These are phyloP conservation scores for Trypanosoma conorhini DNA, from an alignment of 208 protist species.

Conservation along the genomic window DNA sequence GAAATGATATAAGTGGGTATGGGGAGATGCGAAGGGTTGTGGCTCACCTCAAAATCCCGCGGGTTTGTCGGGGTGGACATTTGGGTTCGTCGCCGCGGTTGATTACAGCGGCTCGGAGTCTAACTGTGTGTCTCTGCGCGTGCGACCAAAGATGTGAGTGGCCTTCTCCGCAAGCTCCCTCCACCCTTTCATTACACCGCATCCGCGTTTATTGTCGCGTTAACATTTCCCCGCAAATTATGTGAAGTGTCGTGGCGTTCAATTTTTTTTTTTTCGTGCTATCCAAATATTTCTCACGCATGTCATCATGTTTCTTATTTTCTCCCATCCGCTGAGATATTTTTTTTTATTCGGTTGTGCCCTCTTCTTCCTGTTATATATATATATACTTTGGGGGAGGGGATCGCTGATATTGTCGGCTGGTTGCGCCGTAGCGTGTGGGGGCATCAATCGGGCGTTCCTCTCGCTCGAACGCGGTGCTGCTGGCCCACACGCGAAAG, in stretches of 20 bases:
- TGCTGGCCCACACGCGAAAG: neutral
- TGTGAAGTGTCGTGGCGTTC: neutral
- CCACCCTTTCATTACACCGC: neutral
- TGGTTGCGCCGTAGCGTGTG: neutral
- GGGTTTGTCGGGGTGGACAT: neutral
- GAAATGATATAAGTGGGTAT: neutral
- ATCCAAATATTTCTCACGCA: neutral
- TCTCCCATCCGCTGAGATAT: neutral
- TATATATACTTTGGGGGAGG: neutral
- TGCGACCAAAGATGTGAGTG: neutral
- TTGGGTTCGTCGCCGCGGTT: neutral
- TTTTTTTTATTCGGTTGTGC: neutral
- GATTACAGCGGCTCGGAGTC: neutral
- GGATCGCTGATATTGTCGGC: neutral
- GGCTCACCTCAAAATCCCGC: neutral
- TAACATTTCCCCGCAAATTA: neutral
- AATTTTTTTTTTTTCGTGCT: neutral
- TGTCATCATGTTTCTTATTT: neutral
- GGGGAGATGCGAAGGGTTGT: neutral
- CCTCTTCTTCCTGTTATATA: neutral
- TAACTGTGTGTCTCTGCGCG: neutral
- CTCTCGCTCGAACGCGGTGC: neutral
- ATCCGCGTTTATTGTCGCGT: neutral
- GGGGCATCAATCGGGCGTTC: neutral
- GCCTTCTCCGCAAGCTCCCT: neutral